phyloP scores from a whole-genome alignment of 192 early-diverging fungal species.

The Coemansia sp. region DNA sequence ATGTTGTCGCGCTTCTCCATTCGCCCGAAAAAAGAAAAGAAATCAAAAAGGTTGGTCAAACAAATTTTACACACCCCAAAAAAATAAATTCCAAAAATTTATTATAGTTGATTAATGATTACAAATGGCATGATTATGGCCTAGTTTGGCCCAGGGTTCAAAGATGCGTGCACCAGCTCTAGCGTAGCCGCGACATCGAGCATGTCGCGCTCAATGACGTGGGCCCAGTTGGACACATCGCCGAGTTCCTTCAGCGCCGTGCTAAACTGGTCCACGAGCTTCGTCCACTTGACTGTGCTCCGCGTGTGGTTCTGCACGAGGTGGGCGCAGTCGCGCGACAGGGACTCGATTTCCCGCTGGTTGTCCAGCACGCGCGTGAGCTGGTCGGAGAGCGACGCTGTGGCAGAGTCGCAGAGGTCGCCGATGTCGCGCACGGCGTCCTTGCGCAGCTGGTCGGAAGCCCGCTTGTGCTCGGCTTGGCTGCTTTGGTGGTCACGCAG shows the following conservation, averaged over 20 bases:
- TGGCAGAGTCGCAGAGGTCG: slow-evolving; percentile 43
- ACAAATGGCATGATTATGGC: not conserved
- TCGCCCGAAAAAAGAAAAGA: not conserved
- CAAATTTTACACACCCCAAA: not conserved
- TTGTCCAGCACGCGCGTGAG: slow-evolving; percentile 28
- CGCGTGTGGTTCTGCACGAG: slow-evolving; percentile 40
- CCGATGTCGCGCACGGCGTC: slow-evolving; percentile 39
- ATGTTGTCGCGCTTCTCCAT: slow-evolving; percentile 73
- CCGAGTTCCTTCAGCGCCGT: slow-evolving; percentile 83
- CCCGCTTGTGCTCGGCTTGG: slow-evolving; percentile 28
- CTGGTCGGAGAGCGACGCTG: slow-evolving; percentile 28
- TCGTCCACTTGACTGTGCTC: slow-evolving; percentile 73
- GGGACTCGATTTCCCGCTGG: slow-evolving; percentile 45
- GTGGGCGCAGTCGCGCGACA: slow-evolving; percentile 39
- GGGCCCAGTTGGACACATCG: slow-evolving; percentile 83
- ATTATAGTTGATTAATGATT: not conserved
- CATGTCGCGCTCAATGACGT: slow-evolving; percentile 83
- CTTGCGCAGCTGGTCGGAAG: slow-evolving; percentile 38
- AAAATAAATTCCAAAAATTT: not conserved
- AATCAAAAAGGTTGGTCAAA: not conserved
- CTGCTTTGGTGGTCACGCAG: slow-evolving; percentile 42
- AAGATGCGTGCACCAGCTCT: slow-evolving; percentile 54
- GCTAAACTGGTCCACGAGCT: slow-evolving; percentile 72
- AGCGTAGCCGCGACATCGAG: slow-evolving; percentile 65
- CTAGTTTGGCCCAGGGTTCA: slow-evolving; percentile 16